phyloP scores from a whole-genome alignment of 192 early-diverging fungal species.

The Backusella liffmaniae region DNA sequence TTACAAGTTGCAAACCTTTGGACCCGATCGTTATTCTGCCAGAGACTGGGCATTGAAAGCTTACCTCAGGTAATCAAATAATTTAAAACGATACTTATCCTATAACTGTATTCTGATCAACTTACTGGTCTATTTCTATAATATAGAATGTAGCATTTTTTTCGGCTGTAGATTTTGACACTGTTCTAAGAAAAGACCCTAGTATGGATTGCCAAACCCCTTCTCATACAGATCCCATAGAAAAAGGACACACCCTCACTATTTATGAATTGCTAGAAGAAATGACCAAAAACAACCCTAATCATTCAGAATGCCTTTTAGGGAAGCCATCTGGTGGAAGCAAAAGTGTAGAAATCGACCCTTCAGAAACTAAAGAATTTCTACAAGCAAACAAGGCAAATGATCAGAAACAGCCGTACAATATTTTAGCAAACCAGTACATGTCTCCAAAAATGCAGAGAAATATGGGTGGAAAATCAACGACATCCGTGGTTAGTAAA shows the following conservation, averaged over 20 bases:
- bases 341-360: not conserved
- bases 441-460: not conserved
- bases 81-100: not conserved
- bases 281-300: not conserved
- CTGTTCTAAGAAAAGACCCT: slow-evolving; percentile 89
- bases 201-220: slow-evolving; percentile 85
- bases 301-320: not conserved
- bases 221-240: slow-evolving; percentile 60
- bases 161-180: slow-evolving; percentile 91
- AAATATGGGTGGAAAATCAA: not conserved
- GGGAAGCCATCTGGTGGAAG: not conserved
- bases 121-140: not conserved
- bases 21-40: slow-evolving; percentile 87
- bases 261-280: slow-evolving; percentile 42
- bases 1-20: slow-evolving; percentile 92
- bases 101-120: not conserved
- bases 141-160: slow-evolving; percentile 80
- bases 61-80: slow-evolving; percentile 66
- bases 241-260: slow-evolving; percentile 49
- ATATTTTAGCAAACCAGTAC: not conserved
- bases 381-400: not conserved
- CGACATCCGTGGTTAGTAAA: not conserved
- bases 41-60: slow-evolving; percentile 80
- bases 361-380: not conserved
- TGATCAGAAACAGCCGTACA: not conserved